Conservation (phyloP, 345 rosid species). For the Syzygium aqueum region DNA sequence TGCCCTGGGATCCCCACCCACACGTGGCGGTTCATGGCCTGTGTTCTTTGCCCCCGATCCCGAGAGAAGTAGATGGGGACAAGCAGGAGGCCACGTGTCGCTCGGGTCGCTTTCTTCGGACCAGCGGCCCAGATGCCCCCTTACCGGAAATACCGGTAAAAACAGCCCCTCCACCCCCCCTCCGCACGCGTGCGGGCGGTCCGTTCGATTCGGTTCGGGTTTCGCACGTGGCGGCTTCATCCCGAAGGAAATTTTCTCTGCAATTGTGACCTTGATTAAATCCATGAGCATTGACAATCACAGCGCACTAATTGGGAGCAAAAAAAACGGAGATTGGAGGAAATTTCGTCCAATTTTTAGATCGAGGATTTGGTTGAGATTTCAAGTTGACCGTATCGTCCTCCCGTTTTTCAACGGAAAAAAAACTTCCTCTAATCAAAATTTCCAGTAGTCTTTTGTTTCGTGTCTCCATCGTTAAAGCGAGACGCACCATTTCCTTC, state of each 20-base stretch:
- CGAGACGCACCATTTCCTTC: background rate
- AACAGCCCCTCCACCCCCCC: background rate
- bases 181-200: background rate
- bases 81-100: background rate
- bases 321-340: rapidly evolving
- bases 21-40: background rate
- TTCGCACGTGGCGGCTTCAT: background rate
- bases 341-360: rapidly evolving
- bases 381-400: background rate
- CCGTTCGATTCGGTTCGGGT: background rate
- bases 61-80: background rate
- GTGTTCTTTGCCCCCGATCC: background rate
- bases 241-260: background rate
- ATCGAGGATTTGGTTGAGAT: background rate
- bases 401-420: background rate
- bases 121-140: background rate
- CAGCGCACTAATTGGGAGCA: background rate
- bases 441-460: background rate
- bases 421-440: background rate
- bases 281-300: background rate
- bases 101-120: background rate
- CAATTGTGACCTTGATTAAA: background rate
- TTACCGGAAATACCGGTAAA: constrained; percentile 2
- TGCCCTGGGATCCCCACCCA: background rate
- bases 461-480: background rate